Evolutionary conservation across 2,329 filamentous ascomycete species (phyloP).

Genomic region (Pseudogymnoascus sp.): DNA sequence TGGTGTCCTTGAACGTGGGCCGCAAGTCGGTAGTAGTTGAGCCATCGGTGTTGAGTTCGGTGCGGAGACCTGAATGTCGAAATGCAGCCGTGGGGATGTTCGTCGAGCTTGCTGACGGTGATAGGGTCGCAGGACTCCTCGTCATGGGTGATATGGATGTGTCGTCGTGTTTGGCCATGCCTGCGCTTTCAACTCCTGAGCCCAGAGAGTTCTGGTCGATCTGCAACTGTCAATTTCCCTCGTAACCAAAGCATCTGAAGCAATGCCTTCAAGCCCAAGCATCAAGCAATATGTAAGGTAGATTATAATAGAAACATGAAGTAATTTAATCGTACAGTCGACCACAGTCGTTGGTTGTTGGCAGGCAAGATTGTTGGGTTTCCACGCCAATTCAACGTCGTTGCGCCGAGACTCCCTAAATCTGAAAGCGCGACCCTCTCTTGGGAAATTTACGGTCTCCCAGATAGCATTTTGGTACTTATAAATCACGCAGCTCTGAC

Average conservation of each 20-base stretch:
- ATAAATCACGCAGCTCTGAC: background rate
- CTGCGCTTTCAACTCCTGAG: constrained; percentile 6
- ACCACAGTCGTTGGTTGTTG: constrained; percentile 1
- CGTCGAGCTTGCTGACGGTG: constrained; percentile 19
- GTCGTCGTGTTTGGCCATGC: constrained; percentile 7
- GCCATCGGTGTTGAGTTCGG: constrained; percentile 21
- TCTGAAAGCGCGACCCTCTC: background rate
- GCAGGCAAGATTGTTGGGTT: background rate
- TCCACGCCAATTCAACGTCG: background rate
- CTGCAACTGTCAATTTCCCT: constrained; percentile 3
- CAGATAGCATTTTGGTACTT: background rate
- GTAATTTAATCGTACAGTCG: constrained; percentile 3
- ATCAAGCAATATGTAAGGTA: background rate
- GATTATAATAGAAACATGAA: constrained; percentile 5
- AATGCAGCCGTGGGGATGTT: constrained; percentile 21
- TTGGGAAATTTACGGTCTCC: constrained; percentile 1
- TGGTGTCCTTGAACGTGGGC: constrained; percentile 12
- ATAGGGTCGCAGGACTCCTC: constrained; percentile 24
- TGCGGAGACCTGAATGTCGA: constrained; percentile 22
- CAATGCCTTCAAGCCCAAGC: constrained; percentile 4
- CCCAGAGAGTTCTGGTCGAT: background rate
- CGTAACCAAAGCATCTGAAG: constrained; percentile 6
- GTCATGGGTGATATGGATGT: constrained; percentile 28
- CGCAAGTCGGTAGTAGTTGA: constrained; percentile 10
- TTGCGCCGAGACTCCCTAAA: constrained; percentile 5